Evolutionary conservation across 495 filamentous ascomycete genomes (phyloP).

Genomic region (Corynascus novoguineensis): DNA sequence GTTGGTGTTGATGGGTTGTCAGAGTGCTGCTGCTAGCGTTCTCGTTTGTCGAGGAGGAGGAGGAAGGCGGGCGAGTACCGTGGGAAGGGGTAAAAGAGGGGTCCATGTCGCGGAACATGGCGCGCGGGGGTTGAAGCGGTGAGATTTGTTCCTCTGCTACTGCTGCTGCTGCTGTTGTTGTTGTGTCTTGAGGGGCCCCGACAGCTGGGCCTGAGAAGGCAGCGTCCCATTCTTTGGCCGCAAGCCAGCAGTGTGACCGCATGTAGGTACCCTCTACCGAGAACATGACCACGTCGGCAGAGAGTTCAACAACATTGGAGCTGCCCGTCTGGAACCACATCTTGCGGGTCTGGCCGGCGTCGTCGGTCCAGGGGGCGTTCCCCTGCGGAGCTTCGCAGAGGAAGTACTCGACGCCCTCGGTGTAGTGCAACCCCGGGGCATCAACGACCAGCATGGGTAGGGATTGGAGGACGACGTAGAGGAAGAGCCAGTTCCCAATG

Average conservation of each 20-base stretch:
- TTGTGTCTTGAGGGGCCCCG: too few species aligned
- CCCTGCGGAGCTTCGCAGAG: conserved; percentile 85
- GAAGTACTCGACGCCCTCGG: conserved; percentile 88
- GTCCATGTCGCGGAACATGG: conserved; percentile 30
- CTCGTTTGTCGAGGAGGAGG: not conserved
- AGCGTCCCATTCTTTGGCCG: conserved; percentile 65
- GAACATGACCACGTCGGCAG: conserved; percentile 78
- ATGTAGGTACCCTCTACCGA: conserved; percentile 86
- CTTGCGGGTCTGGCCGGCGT: conserved; percentile 56
- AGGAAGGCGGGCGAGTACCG: not conserved
- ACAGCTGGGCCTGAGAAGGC: not conserved
- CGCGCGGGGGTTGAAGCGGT: conserved; percentile 39
- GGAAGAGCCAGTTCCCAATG: conserved; percentile 87
- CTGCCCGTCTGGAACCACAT: conserved; percentile 78
- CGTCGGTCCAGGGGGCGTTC: conserved; percentile 78
- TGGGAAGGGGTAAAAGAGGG: conserved; percentile 23
- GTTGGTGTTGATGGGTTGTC: not conserved
- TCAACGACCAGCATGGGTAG: conserved; percentile 87
- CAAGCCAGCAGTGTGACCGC: conserved; percentile 85
- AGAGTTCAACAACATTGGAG: conserved; percentile 66
- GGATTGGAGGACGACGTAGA: conserved; percentile 85
- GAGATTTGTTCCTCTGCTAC: conserved; percentile 9
- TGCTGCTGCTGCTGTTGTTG: too few species aligned
- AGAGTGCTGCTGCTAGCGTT: not conserved
- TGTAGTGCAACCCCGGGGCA: conserved; percentile 69